Percentiles rank a stretch among this genome's conserved stretches.
Evolutionary conservation across 768 basidiomycete genomes (phyloP).

Genomic region (Phallus indusiatus): DNA sequence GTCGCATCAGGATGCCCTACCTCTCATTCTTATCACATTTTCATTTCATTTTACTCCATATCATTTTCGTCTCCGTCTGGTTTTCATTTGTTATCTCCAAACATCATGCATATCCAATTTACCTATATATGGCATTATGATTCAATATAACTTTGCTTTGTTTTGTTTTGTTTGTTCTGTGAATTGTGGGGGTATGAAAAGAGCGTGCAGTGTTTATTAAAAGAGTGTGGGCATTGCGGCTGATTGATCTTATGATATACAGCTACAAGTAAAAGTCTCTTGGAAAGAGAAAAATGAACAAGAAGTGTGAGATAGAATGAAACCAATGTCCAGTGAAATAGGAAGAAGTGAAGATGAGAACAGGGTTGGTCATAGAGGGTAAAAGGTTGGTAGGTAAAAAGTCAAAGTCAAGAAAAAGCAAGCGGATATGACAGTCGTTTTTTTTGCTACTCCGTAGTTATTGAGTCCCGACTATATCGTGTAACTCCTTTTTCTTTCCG

Average conservation of each 20-base stretch:
- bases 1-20: no score
- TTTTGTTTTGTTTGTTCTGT: background rate
- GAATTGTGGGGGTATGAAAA: background rate
- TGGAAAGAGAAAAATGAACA: background rate
- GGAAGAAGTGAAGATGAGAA: background rate
- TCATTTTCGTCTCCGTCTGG: no score
- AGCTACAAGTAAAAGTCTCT: background rate
- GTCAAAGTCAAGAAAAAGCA: background rate
- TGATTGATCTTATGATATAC: background rate
- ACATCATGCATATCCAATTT: background rate
- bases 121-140: no score
- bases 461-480: background rate
- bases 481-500: no score
- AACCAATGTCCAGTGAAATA: background rate
- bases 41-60: background rate
- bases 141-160: no score
- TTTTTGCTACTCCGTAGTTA: background rate
- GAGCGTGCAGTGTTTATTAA: background rate
- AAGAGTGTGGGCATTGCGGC: background rate
- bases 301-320: background rate
- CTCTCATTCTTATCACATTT: no score
- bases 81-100: background rate
- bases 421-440: no score
- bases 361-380: background rate
- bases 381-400: no score